Conservation (phyloP, 1,139 yeast genomes). For the Chernovozyma aurita region DNA sequence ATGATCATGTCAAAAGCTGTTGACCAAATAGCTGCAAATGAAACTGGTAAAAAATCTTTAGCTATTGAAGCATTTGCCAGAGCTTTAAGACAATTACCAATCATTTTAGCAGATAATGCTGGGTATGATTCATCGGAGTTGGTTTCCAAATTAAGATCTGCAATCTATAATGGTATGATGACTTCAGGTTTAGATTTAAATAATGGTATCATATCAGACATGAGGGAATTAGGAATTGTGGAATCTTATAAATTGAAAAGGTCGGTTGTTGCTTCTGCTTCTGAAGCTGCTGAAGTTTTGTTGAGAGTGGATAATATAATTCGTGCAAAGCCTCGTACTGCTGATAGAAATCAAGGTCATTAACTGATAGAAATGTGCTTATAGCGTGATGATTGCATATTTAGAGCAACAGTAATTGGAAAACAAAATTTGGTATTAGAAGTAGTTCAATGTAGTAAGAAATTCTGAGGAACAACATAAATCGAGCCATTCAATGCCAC, state of each 20-base stretch:
- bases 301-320: conserved; percentile 94
- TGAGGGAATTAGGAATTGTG: conserved; percentile 89
- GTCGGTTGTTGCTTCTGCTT: conserved; percentile 94
- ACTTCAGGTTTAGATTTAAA: conserved; percentile 89
- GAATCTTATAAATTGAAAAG: conserved; percentile 88
- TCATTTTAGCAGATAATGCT: conserved; percentile 93
- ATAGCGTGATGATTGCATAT: too few species aligned
- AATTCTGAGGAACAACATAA: too few species aligned
- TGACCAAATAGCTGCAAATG: conserved; percentile 90
- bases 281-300: conserved; percentile 95
- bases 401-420: too few species aligned
- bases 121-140: conserved; percentile 94
- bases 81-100: conserved; percentile 92
- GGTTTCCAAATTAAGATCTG: conserved; percentile 85
- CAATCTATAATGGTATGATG: conserved; percentile 88
- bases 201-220: conserved; percentile 81
- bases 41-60: conserved; percentile 86
- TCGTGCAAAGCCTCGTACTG: conserved; percentile 96
- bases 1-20: conserved; percentile 98
- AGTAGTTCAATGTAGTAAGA: too few species aligned
- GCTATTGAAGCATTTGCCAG: conserved; percentile 94
- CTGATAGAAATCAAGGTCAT: conserved; percentile 57
- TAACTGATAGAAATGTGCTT: background rate
- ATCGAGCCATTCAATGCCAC: too few species aligned
- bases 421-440: too few species aligned